A percentile compares a stretch with the other conserved stretches of the same genome.
Conservation (phyloP, 2,329 filamentous ascomycete species). For the Fusarium agapanthi region DNA sequence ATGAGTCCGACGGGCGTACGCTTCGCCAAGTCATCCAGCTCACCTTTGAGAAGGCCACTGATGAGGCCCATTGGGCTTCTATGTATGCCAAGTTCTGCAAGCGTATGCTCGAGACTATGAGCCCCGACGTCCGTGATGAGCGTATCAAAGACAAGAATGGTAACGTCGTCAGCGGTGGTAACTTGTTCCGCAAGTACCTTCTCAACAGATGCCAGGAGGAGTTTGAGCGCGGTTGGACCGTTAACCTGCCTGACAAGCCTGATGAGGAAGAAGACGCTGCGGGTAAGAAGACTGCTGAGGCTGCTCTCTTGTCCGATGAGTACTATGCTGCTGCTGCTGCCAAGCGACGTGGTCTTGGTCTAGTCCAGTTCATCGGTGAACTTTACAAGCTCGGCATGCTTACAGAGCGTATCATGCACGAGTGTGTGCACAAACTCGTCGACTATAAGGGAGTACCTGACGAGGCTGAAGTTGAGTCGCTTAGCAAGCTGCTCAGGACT, state of each 20-base stretch:
- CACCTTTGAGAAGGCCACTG: slow-evolving; percentile 98
- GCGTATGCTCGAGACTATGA: slow-evolving; percentile 96
- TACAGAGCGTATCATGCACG: slow-evolving; percentile 99
- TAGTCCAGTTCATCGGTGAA: slow-evolving; percentile 99
- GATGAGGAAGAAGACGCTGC: slow-evolving; percentile 66
- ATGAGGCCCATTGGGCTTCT: slow-evolving; percentile 97
- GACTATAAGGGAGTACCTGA: slow-evolving; percentile 94
- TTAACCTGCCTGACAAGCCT: slow-evolving; percentile 78
- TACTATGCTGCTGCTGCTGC: slow-evolving; percentile 94
- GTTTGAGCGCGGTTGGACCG: slow-evolving; percentile 97
- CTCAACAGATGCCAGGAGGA: slow-evolving; percentile 99
- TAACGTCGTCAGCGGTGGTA: slow-evolving; percentile 88
- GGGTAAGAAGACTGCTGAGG: slow-evolving; percentile 70
- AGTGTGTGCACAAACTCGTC: slow-evolving; percentile 96
- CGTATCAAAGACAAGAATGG: slow-evolving; percentile 91
- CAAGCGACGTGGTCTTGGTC: slow-evolving; percentile 95
- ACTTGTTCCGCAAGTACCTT: slow-evolving; percentile 96
- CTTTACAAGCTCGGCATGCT: slow-evolving; percentile 99
- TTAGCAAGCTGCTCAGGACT: slow-evolving; percentile 90
- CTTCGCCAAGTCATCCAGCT: slow-evolving; percentile 98
- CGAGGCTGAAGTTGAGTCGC: slow-evolving; percentile 94
- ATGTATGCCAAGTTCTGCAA: slow-evolving; percentile 99
- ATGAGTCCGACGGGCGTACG: slow-evolving; percentile 92
- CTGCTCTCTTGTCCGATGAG: slow-evolving; percentile 89
- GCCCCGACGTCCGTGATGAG: slow-evolving; percentile 92